Conservation (phyloP, 148 eudicot genomes). For the Simmondsia chinensis region DNA sequence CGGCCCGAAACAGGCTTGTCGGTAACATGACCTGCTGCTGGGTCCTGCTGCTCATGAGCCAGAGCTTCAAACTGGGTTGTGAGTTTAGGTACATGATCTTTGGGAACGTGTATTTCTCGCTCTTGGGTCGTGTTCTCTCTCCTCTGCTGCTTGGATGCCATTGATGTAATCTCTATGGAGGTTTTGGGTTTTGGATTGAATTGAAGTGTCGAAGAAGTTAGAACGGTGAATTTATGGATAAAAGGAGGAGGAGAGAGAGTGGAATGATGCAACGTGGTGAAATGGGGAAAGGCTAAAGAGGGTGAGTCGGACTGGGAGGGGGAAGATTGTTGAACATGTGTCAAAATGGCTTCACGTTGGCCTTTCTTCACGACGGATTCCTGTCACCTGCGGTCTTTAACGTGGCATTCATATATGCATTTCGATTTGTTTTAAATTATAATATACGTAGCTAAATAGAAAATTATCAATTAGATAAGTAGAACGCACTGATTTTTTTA, state of each 20-base stretch:
- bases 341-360: too few relatives aligned
- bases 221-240: not conserved
- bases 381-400: too few relatives aligned
- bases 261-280: slow-evolving; percentile 15
- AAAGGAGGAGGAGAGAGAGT: not conserved
- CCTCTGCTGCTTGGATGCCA: slow-evolving; percentile 57
- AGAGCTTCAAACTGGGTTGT: slow-evolving; percentile 33
- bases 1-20: not conserved
- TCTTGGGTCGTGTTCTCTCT: slow-evolving; percentile 41
- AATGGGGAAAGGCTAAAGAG: not conserved
- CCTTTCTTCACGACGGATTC: too few relatives aligned
- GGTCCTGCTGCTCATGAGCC: slow-evolving; percentile 6
- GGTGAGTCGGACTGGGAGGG: slow-evolving; percentile 22
- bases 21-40: not conserved
- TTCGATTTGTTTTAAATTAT: too few relatives aligned
- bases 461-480: too few relatives aligned
- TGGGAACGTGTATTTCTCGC: slow-evolving; percentile 27
- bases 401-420: too few relatives aligned
- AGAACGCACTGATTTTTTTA: too few relatives aligned
- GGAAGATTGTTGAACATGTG: slow-evolving; percentile 8
- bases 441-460: too few relatives aligned
- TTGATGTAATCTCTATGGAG: not conserved
- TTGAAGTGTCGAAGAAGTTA: not conserved
- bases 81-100: slow-evolving; percentile 46
- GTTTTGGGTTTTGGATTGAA: not conserved